These are phyloP conservation scores for Globisporangium alternatum DNA, from an alignment of 352 stramenopile genomes.

Conservation along the genomic window DNA sequence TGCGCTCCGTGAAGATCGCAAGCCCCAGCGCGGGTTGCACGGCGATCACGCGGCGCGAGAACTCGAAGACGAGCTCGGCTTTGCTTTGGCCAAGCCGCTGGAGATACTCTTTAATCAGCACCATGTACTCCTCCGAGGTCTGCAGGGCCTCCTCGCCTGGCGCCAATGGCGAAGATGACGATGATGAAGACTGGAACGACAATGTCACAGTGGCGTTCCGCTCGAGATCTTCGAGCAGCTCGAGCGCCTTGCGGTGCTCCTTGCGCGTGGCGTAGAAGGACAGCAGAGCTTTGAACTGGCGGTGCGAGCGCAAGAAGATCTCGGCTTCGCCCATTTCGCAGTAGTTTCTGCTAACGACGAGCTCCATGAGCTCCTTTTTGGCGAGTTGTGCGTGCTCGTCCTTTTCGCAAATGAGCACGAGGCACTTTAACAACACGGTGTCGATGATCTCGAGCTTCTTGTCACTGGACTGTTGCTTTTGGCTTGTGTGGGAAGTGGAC, in stretches of 20 bases:
- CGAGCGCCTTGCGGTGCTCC: constrained; percentile 75
- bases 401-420: constrained; percentile 65
- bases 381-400: constrained; percentile 28
- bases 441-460: constrained; percentile 56
- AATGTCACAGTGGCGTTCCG: constrained; percentile 25
- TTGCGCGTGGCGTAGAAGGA: constrained; percentile 68
- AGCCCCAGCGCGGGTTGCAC: constrained; percentile 53
- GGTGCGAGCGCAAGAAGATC: constrained; percentile 72
- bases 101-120: constrained; percentile 66
- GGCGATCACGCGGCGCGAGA: constrained; percentile 66
- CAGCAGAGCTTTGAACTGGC: constrained; percentile 54
- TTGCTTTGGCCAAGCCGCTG: constrained; percentile 59
- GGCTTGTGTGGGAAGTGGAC: background rate
- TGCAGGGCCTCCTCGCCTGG: constrained; percentile 20
- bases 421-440: constrained; percentile 79
- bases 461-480: background rate
- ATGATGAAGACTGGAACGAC: constrained; percentile 7
- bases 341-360: constrained; percentile 53
- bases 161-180: background rate
- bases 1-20: constrained; percentile 76
- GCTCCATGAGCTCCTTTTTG: constrained; percentile 44
- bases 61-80: constrained; percentile 75
- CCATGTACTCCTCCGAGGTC: constrained; percentile 49
- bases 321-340: constrained; percentile 76
- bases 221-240: constrained; percentile 79